phyloP scores from a whole-genome alignment of 2,329 filamentous ascomycete species.

The Drechslerella dactyloides region DNA sequence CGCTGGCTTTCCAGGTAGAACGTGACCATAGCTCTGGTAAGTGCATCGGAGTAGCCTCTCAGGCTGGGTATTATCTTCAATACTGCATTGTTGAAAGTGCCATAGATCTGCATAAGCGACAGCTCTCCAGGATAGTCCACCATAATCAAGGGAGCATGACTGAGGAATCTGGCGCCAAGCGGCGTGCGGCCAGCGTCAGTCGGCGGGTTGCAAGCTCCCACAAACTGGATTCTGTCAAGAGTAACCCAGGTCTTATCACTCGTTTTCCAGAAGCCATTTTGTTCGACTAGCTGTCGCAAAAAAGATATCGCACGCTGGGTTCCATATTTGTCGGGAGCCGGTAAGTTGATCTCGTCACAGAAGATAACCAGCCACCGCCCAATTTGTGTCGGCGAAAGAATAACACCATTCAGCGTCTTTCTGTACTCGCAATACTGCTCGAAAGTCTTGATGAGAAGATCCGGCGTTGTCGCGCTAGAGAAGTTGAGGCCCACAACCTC shows the following conservation, averaged over 20 bases:
- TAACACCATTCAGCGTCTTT: slow-evolving; percentile 94
- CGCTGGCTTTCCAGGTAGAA: slow-evolving; percentile 95
- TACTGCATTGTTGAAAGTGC: slow-evolving; percentile 94
- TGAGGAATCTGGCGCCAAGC: slow-evolving; percentile 88
- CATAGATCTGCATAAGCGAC: slow-evolving; percentile 95
- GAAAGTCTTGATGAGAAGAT: slow-evolving; percentile 97
- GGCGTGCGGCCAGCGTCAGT: slow-evolving; percentile 96
- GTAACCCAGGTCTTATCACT: slow-evolving; percentile 98
- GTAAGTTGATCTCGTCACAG: slow-evolving; percentile 99
- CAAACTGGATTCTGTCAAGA: slow-evolving; percentile 96
- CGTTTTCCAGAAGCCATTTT: slow-evolving; percentile 98
- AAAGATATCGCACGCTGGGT: slow-evolving; percentile 98
- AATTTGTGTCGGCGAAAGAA: slow-evolving; percentile 94
- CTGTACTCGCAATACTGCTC: slow-evolving; percentile 99
- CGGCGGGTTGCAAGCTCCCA: slow-evolving; percentile 96
- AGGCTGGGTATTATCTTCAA: slow-evolving; percentile 95
- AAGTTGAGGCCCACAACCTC: slow-evolving; percentile 99
- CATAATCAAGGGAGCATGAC: slow-evolving; percentile 98
- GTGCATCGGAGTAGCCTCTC: slow-evolving; percentile 90
- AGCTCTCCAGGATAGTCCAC: slow-evolving; percentile 97
- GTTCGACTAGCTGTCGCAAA: slow-evolving; percentile 93
- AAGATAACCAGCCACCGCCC: slow-evolving; percentile 98
- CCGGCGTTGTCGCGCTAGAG: slow-evolving; percentile 96
- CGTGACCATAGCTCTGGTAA: slow-evolving; percentile 97
- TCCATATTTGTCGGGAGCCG: slow-evolving; percentile 94